Conservation (phyloP, 768 basidiomycete genomes). For the Lactarius quietus region DNA sequence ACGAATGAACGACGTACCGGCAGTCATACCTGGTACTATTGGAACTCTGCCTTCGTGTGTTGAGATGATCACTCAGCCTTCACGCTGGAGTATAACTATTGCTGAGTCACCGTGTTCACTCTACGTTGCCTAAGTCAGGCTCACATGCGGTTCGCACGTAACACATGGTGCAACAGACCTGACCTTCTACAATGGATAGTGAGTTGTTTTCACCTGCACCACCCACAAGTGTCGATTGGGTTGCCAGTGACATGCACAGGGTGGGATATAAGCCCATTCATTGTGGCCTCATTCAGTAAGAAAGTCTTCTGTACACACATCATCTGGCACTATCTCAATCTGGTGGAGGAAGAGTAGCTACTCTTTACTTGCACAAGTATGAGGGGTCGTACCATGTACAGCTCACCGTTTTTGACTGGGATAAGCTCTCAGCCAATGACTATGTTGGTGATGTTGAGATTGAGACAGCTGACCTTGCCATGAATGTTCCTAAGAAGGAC, state of each 20-base stretch:
- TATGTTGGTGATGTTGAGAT: constrained; percentile 77
- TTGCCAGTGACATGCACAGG: constrained; percentile 73
- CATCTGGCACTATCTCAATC: constrained; percentile 80
- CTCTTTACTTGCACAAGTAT: constrained; percentile 88
- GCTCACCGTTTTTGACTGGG: constrained; percentile 92
- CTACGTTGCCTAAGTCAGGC: too few species aligned
- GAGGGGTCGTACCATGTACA: constrained; percentile 77
- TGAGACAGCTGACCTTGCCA: constrained; percentile 62
- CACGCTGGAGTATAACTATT: too few species aligned
- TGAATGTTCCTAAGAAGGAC: constrained; percentile 46
- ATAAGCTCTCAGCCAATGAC: constrained; percentile 88
- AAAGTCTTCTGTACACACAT: constrained; percentile 94
- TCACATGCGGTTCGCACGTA: too few species aligned
- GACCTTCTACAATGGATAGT: constrained; percentile 88
- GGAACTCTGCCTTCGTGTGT: too few species aligned
- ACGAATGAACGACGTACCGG: too few species aligned
- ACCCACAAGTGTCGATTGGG: background rate
- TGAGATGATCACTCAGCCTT: too few species aligned
- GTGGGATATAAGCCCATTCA: constrained; percentile 98
- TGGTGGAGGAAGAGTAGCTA: constrained; percentile 91
- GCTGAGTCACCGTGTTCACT: too few species aligned
- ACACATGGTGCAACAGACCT: constrained; percentile 64
- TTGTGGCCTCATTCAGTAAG: constrained; percentile 93
- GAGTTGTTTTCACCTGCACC: constrained; percentile 32
- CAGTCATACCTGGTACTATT: too few species aligned